Percentiles rank a stretch among this genome's conserved stretches.
Conservation (phyloP, 768 basidiomycete genomes). For the Trametes coccinea region DNA sequence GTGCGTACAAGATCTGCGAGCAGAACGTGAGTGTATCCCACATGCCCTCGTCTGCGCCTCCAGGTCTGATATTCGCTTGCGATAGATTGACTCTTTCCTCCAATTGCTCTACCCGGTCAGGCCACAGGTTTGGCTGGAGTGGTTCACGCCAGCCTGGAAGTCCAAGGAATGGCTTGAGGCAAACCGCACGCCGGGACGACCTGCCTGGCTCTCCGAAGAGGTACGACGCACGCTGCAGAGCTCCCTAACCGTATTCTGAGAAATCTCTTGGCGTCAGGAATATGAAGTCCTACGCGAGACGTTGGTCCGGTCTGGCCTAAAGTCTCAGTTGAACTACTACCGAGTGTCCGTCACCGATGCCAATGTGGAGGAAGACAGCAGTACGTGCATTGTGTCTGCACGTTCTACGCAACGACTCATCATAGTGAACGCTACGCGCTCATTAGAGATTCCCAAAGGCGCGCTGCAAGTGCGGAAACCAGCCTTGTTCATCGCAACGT, state of each 20-base stretch:
- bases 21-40: slow-evolving; percentile 11
- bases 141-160: slow-evolving; percentile 37
- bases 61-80: background rate
- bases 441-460: slow-evolving; percentile 21
- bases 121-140: slow-evolving; percentile 36
- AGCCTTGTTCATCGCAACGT: slow-evolving; percentile 36
- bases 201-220: slow-evolving; percentile 36
- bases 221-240: slow-evolving; percentile 20
- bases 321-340: slow-evolving; percentile 42
- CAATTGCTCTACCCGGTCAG: slow-evolving; percentile 35
- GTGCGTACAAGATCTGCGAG: slow-evolving; percentile 1
- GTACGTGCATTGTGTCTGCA: slow-evolving; percentile 22
- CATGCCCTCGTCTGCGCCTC: slow-evolving; percentile 2
- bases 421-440: background rate
- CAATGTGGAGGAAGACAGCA: slow-evolving; percentile 28
- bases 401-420: too few species aligned
- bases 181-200: slow-evolving; percentile 26
- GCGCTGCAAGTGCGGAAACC: slow-evolving; percentile 35
- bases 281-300: slow-evolving; percentile 24
- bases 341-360: slow-evolving; percentile 28
- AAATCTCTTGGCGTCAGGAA: slow-evolving; percentile 9
- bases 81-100: slow-evolving; percentile 43
- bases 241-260: background rate
- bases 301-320: slow-evolving; percentile 34
- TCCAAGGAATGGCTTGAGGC: slow-evolving; percentile 32